These are phyloP conservation scores for Babesia divergens DNA, from an alignment of 169 alveolate species.

Conservation along the genomic window DNA sequence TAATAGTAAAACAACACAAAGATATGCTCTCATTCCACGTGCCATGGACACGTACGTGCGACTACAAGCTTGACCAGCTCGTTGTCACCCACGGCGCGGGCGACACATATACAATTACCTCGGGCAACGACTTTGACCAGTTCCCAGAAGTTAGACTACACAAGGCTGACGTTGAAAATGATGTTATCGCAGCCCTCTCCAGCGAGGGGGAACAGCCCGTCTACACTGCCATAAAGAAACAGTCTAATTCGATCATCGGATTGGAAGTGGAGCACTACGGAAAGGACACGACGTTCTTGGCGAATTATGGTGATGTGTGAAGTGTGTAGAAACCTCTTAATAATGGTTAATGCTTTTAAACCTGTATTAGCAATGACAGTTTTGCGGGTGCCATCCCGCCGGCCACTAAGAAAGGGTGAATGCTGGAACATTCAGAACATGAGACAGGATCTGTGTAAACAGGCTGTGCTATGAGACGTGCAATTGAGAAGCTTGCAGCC, in stretches of 20 bases:
- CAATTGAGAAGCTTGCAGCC: no score
- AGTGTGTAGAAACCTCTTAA: no score
- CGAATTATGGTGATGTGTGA: conserved; percentile 21
- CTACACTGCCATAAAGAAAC: background rate
- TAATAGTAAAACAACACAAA: background rate
- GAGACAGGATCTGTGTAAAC: no score
- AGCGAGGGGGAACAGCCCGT: background rate
- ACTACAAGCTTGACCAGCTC: conserved; percentile 23
- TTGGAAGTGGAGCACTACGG: background rate
- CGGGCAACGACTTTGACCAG: background rate
- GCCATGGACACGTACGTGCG: conserved; percentile 36
- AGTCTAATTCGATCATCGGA: background rate
- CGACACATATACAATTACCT: background rate
- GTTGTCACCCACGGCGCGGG: background rate
- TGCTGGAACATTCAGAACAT: no score
- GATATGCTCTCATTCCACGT: conserved; percentile 24
- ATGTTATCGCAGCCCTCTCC: conserved; percentile 4
- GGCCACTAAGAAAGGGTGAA: no score
- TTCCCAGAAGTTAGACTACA: conserved; percentile 22
- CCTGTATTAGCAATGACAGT: no score
- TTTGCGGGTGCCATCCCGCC: no score
- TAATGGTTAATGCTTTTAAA: no score
- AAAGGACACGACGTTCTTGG: background rate
- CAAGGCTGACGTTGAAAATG: background rate
- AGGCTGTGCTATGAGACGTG: no score